Base-by-base conservation (phyloP, 2,329 filamentous ascomycete genomes). In the Phialocephala sp. region DNA sequence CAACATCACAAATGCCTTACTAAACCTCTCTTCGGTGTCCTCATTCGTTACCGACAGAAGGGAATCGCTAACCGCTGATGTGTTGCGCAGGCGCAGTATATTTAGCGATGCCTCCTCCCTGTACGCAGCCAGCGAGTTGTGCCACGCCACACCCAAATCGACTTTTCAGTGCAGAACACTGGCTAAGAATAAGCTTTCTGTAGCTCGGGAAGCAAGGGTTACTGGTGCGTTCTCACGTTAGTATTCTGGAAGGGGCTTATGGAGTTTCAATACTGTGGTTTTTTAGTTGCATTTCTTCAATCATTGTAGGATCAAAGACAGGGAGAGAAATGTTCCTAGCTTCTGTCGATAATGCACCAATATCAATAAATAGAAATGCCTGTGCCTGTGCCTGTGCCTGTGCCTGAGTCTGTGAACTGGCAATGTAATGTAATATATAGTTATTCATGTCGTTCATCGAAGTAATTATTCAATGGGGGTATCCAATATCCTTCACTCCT, bases 1-100 rank as follows among this genome's bases (percentile, higher is more conserved):
- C 50, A 55, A 18, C 27, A 56, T 56, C 52, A 56, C 27, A 56
- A 56, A 56, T 56, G 9, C 52, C 27, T 56, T 56, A 36, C 35
- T 56, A 15, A 56, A 8, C 27, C 35, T 3, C 52, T 18, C 24
- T 36, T 15, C 22, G 4, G n/a, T 6, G 2, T 27, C 36, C 52
- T 56, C 27, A 35, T 56, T 37, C 22, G 45, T 24, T 50, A 50
- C 45, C 45, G n/a, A 50, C 27, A 12, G 22, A 27, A 2, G 4
- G 24, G 45, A 47, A 35, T 41, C 20, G 20, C 36, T 39, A 59
- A 41, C 56, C 37, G 22, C n/a, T n/a, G n/a, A n/a, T n/a, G n/a
- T n/a, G n/a, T n/a, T n/a, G n/a, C n/a, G n/a, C n/a, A n/a, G n/a
- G n/a, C 56, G 20, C 20, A 27, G 45, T 50, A 50, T 50, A 50